Base-by-base conservation (phyloP, 2,329 filamentous ascomycete species). In the Emydomyces testavorans region DNA sequence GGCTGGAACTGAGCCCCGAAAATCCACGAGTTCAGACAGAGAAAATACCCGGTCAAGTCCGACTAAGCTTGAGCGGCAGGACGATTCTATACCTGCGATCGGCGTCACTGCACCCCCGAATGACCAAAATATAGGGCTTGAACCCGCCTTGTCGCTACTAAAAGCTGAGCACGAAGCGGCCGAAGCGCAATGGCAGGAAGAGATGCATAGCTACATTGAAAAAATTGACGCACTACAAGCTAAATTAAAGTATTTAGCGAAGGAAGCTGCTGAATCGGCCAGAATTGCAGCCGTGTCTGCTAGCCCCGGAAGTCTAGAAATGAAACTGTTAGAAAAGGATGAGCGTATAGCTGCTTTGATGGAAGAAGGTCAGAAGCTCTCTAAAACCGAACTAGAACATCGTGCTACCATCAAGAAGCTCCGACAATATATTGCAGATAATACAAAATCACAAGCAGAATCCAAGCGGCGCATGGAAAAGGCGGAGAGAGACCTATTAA, bases 181-280 rank as follows among this genome's bases (percentile, higher is more conserved):
- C 0, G 70, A 79, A 50, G 66, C 67, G 28, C 76, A 80, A 52
- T 78, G 85, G 54, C 82, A 90, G 50, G 85, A 92, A 57, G 92
- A 96, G 62, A 75, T 88, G 34, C 80, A 92, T 58, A 76, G 76
- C 41, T 86, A 94, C 53, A 76, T 90, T 5, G 92, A 98, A 65
- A 80, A 84, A 29, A 92, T 95, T 48, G 92, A 98, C 69, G 84
- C 89, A 3, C 69, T 98, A 1, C 86, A 96, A 63, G 80, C 87
- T 5, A 96, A 98, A 61, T 70, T 98, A 23, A 83, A 89, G 55
- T 95, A 93, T 59, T 71, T 98, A 10, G 82, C 89, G 2, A 83
- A 83, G 52, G 84, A 89, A 59, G 82, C 85, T 10, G 78, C 83
- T 0, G 82, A 89, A 26, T 74, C 82, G 0, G 86, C 92, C 1